Evolutionary conservation across 495 filamentous ascomycete species (phyloP).

Genomic region (Penicillium riverlandense): DNA sequence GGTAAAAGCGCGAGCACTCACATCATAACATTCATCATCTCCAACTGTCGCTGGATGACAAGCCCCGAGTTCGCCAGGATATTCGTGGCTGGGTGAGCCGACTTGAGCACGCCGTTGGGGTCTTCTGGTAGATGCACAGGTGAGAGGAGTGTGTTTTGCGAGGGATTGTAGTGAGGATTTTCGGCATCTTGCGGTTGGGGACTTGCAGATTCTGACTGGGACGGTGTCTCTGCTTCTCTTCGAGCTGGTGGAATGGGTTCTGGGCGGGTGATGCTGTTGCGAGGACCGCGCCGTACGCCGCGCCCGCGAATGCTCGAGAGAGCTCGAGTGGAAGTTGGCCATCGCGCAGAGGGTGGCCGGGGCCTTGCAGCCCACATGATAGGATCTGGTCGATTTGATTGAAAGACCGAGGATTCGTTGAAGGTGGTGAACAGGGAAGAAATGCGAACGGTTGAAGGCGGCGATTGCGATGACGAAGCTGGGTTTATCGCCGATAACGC

Average conservation of each 20-base stretch:
- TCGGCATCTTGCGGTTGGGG: conserved; percentile 7
- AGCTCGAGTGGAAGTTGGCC: conserved; percentile 17
- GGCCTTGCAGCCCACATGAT: conserved; percentile 27
- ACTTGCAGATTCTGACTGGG: conserved; percentile 2
- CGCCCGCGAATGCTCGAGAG: conserved; percentile 26
- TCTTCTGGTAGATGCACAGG: conserved; percentile 57
- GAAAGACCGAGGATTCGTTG: neutral
- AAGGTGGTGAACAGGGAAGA: neutral
- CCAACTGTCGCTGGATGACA: conserved; percentile 59
- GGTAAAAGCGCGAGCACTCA: conserved; percentile 16
- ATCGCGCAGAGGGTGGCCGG: conserved; percentile 14
- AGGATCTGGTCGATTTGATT: no score
- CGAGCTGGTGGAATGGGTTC: conserved; percentile 8
- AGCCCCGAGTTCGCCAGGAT: conserved; percentile 57
- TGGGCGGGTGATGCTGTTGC: conserved; percentile 24
- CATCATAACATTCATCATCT: conserved; percentile 65
- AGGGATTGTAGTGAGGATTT: conserved; percentile 26
- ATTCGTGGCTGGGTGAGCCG: conserved; percentile 50
- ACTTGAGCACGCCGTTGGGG: conserved; percentile 53
- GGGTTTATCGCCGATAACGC: conserved; percentile 30
- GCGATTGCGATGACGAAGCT: conserved; percentile 21
- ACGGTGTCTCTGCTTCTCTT: conserved; percentile 3
- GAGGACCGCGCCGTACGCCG: conserved; percentile 19
- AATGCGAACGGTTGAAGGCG: neutral
- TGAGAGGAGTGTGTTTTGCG: conserved; percentile 41